Evolutionary conservation across 495 filamentous ascomycete genomes (phyloP).

Genomic region (Xylaria sp.): DNA sequence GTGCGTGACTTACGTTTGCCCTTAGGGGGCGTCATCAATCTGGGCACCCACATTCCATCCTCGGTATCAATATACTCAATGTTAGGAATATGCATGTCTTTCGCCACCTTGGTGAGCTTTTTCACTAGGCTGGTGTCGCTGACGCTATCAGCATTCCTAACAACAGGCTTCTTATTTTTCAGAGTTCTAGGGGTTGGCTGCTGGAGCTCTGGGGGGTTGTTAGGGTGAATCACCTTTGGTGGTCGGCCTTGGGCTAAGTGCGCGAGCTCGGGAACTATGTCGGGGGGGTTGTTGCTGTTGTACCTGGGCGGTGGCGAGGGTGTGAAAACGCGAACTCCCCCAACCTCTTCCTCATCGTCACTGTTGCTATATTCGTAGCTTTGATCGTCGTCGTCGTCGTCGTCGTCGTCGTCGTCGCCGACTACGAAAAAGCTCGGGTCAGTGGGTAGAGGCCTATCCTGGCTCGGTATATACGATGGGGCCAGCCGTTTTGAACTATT

Average conservation of each 20-base stretch:
- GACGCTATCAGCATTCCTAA: neutral
- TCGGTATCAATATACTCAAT: neutral
- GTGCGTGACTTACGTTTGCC: slow-evolving; percentile 10
- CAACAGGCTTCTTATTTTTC: neutral
- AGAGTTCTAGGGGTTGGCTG: slow-evolving; percentile 19
- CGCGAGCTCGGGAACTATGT: slow-evolving; percentile 4
- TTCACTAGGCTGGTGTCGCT: slow-evolving; percentile 27
- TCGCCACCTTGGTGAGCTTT: slow-evolving; percentile 26
- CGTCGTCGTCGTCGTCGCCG: neutral
- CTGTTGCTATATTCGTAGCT: too few relatives aligned
- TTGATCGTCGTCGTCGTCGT: neutral
- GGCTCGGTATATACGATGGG: neutral
- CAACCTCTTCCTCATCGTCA: neutral
- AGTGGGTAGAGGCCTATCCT: neutral
- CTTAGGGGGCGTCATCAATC: neutral
- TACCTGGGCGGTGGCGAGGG: slow-evolving; percentile 11
- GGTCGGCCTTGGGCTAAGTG: neutral
- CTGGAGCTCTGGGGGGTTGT: neutral
- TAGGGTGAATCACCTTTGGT: too few relatives aligned
- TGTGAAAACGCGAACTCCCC: neutral
- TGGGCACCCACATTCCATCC: slow-evolving; percentile 9
- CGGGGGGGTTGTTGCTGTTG: neutral
- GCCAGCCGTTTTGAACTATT: neutral
- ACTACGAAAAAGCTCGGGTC: neutral
- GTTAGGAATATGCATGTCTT: slow-evolving; percentile 15